Percentiles rank a stretch among this genome's conserved stretches.
Conservation (phyloP, 192 early-diverging fungal genomes). For the Jimgerdemannia flammicorona region DNA sequence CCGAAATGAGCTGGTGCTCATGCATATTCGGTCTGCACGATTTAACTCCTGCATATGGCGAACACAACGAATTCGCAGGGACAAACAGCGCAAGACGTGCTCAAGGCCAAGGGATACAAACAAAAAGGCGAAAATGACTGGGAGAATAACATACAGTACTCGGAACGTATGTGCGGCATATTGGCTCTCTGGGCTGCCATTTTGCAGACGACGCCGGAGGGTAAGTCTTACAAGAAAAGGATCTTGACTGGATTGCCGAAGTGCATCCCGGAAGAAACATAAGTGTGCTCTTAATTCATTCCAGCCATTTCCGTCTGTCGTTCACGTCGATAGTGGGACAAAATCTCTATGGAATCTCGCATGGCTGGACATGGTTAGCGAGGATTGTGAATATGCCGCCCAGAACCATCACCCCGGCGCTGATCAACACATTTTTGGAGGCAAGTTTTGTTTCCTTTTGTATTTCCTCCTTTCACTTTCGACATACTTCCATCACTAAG, state of each 20-base stretch:
- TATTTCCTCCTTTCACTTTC: too few relatives aligned
- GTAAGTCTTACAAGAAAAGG: constrained; percentile 16
- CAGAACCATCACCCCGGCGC: constrained; percentile 56
- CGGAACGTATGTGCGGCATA: constrained; percentile 60
- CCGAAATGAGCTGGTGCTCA: constrained; percentile 5
- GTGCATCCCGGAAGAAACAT: neutral
- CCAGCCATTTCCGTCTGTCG: neutral
- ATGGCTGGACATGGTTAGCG: constrained; percentile 74
- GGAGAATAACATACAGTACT: constrained; percentile 61
- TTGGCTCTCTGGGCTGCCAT: constrained; percentile 69
- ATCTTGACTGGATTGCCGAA: neutral
- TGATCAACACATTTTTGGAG: constrained; percentile 63
- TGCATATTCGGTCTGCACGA: too few relatives aligned
- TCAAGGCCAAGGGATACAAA: constrained; percentile 33
- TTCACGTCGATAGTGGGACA: constrained; percentile 25
- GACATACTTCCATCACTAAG: too few relatives aligned
- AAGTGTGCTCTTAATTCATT: neutral
- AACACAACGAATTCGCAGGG: constrained; percentile 28
- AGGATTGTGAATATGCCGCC: constrained; percentile 65
- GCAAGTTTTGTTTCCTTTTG: constrained; percentile 1
- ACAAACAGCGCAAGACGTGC: constrained; percentile 23
- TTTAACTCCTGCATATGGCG: too few relatives aligned
- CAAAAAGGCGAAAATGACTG: constrained; percentile 25
- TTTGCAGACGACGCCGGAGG: constrained; percentile 45
- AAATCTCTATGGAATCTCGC: constrained; percentile 45